Base-by-base conservation (phyloP, 805 yeast genomes). In the Saturnispora halmiae region DNA sequence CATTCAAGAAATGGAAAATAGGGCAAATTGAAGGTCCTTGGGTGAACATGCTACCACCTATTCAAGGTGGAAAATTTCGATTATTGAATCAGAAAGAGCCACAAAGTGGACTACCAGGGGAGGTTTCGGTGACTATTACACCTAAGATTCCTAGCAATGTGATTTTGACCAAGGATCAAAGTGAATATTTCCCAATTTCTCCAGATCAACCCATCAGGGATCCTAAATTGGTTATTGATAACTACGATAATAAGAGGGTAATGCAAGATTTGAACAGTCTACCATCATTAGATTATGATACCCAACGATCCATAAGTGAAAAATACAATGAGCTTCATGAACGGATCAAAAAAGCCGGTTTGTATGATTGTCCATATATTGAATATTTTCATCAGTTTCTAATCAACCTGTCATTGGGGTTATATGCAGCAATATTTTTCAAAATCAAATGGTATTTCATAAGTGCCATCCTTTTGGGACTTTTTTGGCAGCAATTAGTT, bases 401-500 rank as follows among this genome's bases (percentile, higher is more conserved):
- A 26, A 73, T 92, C 46, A 80, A 83, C 35, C 46, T 64, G 2
- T 51, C 75, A 0, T 59, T 86, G 30, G 72, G 79, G 34, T 47
- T 70, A 2, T 64, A 69, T 38, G 64, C 80, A 4, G 65, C 70
- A 34, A 59, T 68, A 6, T 70, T 77, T 40, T 69, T 77, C 46
- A 68, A 69, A 45, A 43, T 59, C 10, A 57, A 61, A 14, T 66
- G 70, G 54, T 68, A 73, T 43, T 58, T 65, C 26, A 31, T 69
- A 20, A 77, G 87, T 50, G 95, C 92, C 0, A 43, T 78, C 5
- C 61, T 61, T 40, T 63, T 87, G 44, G 96, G 92, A 0, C 53
- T 76, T 34, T 83, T 80, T 7, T 86, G 95, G 95, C 96, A 86
- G 50, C 96, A 86, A 58, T 67, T 83, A 56, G 82, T 85, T 2